These are phyloP conservation scores for Malus hybrid DNA, from an alignment of 331 rosid genomes.

Conservation along the genomic window DNA sequence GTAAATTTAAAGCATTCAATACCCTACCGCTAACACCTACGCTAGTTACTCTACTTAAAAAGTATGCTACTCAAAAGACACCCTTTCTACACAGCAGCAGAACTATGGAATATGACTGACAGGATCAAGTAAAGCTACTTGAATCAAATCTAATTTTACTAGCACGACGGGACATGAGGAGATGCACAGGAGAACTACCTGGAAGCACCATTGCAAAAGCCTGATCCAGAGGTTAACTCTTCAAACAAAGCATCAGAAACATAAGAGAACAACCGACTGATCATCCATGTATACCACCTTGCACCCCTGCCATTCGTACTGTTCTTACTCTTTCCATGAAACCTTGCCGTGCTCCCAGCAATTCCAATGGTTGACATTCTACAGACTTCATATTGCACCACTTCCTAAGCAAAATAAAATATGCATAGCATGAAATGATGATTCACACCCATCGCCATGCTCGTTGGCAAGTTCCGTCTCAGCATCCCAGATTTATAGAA, in stretches of 20 bases:
- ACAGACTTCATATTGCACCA: slow-evolving; percentile 52
- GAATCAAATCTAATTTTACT: background rate
- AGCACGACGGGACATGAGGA: background rate
- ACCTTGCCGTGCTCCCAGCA: slow-evolving; percentile 87
- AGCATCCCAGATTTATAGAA: slow-evolving; percentile 88
- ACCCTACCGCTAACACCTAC: too few species aligned
- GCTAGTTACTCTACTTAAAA: too few species aligned
- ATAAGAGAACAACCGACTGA: slow-evolving; percentile 60
- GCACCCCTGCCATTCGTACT: slow-evolving; percentile 59
- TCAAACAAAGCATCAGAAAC: slow-evolving; percentile 75
- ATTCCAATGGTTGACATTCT: slow-evolving; percentile 60
- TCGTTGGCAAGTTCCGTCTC: slow-evolving; percentile 65
- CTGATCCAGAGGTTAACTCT: slow-evolving; percentile 77
- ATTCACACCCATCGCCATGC: slow-evolving; percentile 19
- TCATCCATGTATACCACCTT: slow-evolving; percentile 55
- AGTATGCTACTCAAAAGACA: too few species aligned
- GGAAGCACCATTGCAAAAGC: slow-evolving; percentile 94
- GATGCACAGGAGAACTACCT: slow-evolving; percentile 38
- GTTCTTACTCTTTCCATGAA: slow-evolving; percentile 69
- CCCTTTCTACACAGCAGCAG: background rate
- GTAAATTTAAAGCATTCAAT: too few species aligned
- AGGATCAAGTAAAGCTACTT: background rate
- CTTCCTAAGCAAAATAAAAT: slow-evolving; percentile 77
- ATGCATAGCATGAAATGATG: slow-evolving; percentile 55
- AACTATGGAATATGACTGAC: background rate